Evolutionary conservation across 139 green algal genomes (phyloP), one percentile per base, ranked within the genome.

Genomic region (Coelastrella sp.): DNA sequence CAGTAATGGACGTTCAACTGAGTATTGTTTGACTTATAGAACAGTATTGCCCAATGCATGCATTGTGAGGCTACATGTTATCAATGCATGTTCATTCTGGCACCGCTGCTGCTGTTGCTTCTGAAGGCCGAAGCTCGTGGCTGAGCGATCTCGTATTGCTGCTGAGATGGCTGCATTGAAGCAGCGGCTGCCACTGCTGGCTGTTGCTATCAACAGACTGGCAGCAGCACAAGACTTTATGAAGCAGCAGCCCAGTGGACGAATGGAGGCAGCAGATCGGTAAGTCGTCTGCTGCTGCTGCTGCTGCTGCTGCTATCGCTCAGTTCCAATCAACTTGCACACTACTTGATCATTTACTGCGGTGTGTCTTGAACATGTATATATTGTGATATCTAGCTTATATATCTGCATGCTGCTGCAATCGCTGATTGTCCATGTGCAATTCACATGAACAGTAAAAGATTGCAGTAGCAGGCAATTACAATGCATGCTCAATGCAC

Each of bases 191-290:
- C 75, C 30, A 21, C 75, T 82, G 75, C 75, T 81, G 48, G 73
- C 73, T 21, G 73, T 81, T 11, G 73, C 73, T 32, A 67, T 81
- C 73, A 81, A 81, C 73, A 38, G 73, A 13, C 73, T 81, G 50
- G 73, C 73, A 37, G 73, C 73, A 35, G 73, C 73, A 25, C 73
- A 50, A n/a, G 21, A 68, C 13, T 67, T 60, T 17, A 25, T 38
- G 53, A 32, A n/a, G 53, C 34, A 15, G 75, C 53, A 23, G 48
- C 38, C n/a, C n/a, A n/a, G n/a, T n/a, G n/a, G n/a, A n/a, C n/a
- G n/a, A n/a, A n/a, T n/a, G n/a, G n/a, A n/a, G n/a, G n/a, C n/a
- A n/a, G n/a, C n/a, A n/a, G n/a, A n/a, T n/a, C n/a, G n/a, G n/a
- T n/a, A n/a, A 32, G 2, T 4, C 9, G 4, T 6, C 66, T 74